phyloP scores from a whole-genome alignment of 371 early-diverging fungal species.

The Mortierella sp. region DNA sequence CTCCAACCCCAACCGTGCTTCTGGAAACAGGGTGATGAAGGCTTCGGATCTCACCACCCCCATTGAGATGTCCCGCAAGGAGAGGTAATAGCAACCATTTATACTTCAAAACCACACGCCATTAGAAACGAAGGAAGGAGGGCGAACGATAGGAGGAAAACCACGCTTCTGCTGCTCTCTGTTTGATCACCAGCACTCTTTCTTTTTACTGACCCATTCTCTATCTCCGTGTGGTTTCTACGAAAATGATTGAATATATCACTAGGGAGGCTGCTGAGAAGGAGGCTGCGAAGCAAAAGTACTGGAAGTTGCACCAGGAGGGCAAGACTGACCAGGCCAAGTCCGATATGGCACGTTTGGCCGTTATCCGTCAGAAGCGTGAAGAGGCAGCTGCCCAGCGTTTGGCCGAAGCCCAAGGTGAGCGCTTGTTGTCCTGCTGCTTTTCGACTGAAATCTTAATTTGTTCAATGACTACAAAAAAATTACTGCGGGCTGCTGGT shows the following conservation, averaged over 20 bases:
- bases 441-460: constrained; percentile 6
- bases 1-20: constrained; percentile 64
- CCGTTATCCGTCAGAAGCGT: constrained; percentile 75
- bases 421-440: background rate
- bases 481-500: constrained; percentile 25
- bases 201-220: background rate
- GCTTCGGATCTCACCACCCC: constrained; percentile 61
- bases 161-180: background rate
- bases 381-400: constrained; percentile 75
- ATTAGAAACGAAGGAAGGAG: background rate
- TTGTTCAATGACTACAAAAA: background rate
- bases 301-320: constrained; percentile 75
- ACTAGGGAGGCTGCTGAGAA: constrained; percentile 67
- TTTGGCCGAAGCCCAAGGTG: constrained; percentile 65
- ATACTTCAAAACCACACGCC: background rate
- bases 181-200: background rate
- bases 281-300: constrained; percentile 68
- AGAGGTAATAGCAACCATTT: constrained; percentile 39
- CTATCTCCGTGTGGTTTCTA: constrained; percentile 1
- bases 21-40: constrained; percentile 57
- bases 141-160: too few relatives aligned
- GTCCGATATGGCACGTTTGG: constrained; percentile 76
- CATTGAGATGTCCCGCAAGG: constrained; percentile 63
- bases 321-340: constrained; percentile 82
- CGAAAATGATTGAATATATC: background rate